Conservation (phyloP, 2,329 filamentous ascomycete genomes). For the Beauveria bassiana region DNA sequence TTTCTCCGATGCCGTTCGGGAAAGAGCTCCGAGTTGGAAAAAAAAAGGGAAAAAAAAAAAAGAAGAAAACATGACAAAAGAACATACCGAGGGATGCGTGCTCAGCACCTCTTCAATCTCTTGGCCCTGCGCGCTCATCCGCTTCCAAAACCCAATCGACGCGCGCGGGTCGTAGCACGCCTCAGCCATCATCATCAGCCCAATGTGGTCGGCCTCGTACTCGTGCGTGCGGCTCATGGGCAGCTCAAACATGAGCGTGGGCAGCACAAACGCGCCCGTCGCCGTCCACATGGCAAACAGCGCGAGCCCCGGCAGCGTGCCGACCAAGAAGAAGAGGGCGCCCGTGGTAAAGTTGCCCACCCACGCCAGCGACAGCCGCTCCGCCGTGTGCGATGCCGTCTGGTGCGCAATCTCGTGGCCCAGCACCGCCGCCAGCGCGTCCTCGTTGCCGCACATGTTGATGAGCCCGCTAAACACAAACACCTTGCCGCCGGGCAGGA, state of each 20-base stretch:
- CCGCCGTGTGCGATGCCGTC: conserved; percentile 58
- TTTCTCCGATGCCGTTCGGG: too few relatives aligned
- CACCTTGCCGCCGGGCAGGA: conserved; percentile 70
- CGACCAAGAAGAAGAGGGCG: conserved; percentile 41
- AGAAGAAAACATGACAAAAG: background rate
- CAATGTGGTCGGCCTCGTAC: conserved; percentile 73
- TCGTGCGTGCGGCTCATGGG: conserved; percentile 67
- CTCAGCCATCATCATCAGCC: conserved; percentile 75
- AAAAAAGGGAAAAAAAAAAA: too few relatives aligned
- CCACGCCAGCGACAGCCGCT: conserved; percentile 49
- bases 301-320: conserved; percentile 32
- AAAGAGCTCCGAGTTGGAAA: too few relatives aligned
- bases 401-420: conserved; percentile 77
- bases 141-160: conserved; percentile 58
- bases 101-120: conserved; percentile 57
- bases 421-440: conserved; percentile 65
- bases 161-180: conserved; percentile 66
- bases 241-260: conserved; percentile 56
- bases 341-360: conserved; percentile 45
- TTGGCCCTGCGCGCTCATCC: conserved; percentile 48
- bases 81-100: conserved; percentile 64
- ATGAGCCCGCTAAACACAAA: conserved; percentile 72
- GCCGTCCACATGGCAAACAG: conserved; percentile 34
- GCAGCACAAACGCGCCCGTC: conserved; percentile 36
- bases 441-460: conserved; percentile 56